Base-by-base conservation (phyloP, 768 basidiomycete genomes). In the Russula lepida region DNA sequence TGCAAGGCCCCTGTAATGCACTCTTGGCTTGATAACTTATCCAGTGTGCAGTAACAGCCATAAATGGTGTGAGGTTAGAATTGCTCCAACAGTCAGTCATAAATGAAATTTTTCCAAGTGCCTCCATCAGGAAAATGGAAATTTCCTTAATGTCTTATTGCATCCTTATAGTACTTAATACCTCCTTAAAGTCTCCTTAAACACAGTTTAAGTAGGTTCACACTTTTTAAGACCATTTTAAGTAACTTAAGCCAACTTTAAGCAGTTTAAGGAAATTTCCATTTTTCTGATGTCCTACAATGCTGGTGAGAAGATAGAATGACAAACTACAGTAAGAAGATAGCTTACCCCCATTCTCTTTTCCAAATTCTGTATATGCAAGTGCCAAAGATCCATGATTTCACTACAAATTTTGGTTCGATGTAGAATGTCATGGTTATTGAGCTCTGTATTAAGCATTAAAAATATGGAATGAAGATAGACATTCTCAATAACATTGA, bases 41-140 rank as follows among this genome's bases (percentile, higher is more conserved):
- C 75, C 74, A 79, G 56, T 78, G 78, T 9, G 49, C 49, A 19
- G 30, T 50, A 3, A 50, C 13, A 9, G 30, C 49, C 17, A 50
- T 50, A n/a, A 32, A 50, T 32, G 19, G 9, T 17, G n/a, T n/a
- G 1, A 32, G 30, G n/a, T 50, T 50, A 3, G 49, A 1, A 23
- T 50, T 8, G 4, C 6, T n/a, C 30, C 49, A 50, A n/a, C 15
- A 9, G 19, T 50, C 49, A 5, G 30, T 8, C 2, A 9, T 50
- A 12, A 50, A 32, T n/a, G 49, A 50, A 12, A 50, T 32, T 9
- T 50, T 50, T 19, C 49, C 49, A 4, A 50, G 19, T 32, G 49
- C 21, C 17, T 17, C n/a, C n/a, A n/a, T n/a, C n/a, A n/a, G n/a
- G n/a, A n/a, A n/a, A n/a, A n/a, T n/a, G n/a, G n/a, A n/a, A n/a